phyloP scores from a whole-genome alignment of 2,329 filamentous ascomycete species.

The Tolypocladium cylindrosporum region DNA sequence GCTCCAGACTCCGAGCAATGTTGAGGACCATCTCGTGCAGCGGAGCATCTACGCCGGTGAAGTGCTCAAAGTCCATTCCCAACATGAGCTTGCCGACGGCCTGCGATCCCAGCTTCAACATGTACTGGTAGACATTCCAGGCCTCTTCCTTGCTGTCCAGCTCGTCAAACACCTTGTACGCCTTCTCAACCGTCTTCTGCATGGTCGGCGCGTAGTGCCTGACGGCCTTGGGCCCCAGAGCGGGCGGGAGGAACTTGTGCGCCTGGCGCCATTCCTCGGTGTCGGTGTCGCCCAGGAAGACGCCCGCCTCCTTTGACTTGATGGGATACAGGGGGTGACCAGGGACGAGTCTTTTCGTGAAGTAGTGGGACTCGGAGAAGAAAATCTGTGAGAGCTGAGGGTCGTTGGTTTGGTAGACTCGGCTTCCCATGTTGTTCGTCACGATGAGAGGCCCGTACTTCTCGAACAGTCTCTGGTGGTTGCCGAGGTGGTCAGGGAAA shows the following conservation, averaged over 20 bases:
- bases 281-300: constrained; percentile 41
- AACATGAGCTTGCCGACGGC: constrained; percentile 28
- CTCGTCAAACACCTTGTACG: constrained; percentile 37
- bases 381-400: constrained; percentile 33
- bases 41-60: constrained; percentile 31
- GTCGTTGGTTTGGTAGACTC: constrained; percentile 40
- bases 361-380: constrained; percentile 39
- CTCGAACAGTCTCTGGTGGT: constrained; percentile 43
- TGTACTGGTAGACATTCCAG: constrained; percentile 39
- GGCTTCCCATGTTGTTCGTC: constrained; percentile 40
- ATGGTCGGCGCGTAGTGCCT: constrained; percentile 50
- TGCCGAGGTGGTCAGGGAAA: constrained; percentile 47
- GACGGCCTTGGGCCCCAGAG: constrained; percentile 48
- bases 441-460: constrained; percentile 41
- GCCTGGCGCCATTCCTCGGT: constrained; percentile 37
- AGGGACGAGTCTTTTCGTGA: constrained; percentile 41
- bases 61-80: constrained; percentile 36
- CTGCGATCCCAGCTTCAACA: constrained; percentile 38
- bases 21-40: constrained; percentile 39
- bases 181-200: constrained; percentile 38
- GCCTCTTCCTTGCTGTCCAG: constrained; percentile 37
- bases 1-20: constrained; percentile 38
- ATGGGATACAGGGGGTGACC: constrained; percentile 35
- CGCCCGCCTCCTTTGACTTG: constrained; percentile 26
- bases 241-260: constrained; percentile 54